Base-by-base conservation (phyloP, 371 early-diverging fungal species). In the Parasitella parasitica region DNA sequence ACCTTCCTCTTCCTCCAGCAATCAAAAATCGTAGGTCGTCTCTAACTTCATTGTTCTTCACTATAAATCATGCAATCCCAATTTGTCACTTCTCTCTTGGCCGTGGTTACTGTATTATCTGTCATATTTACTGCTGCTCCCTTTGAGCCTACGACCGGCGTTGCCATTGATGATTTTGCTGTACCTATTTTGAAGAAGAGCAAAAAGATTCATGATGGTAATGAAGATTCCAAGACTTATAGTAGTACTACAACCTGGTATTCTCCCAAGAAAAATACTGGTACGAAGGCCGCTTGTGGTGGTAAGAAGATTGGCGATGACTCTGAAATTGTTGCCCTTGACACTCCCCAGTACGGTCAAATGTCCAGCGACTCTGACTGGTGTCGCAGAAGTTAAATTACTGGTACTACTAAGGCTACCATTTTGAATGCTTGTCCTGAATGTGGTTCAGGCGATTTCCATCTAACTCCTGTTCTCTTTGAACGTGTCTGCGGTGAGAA, bases 381-480 rank as follows among this genome's bases (percentile, higher is more conserved):
- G 64, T 71, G 71, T 61, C 67, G 67, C 26, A 71, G 60, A 18
- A 61, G 67, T 20, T 53, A 43, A 9, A 71, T 71, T 28, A 64
- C 48, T 8, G 71, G 66, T 52, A 41, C 43, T 16, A 43, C 22
- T 18, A 43, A 43, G 22, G 68, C 68, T 15, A 68, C 20, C 1
- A 63, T 68, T 12, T 38, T 27, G 18, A 63, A 68, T 59, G 63
- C 59, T 27, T 68, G 68, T 43, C 63, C 68, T 34, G 63, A 41
- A 12, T 68, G 68, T 27, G 28, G 30, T 1, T 30, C 24, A 2
- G 68, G 68, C 24, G 59, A 58, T 41, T 56, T 68, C 9, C 63
- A 68, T 30, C 32, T 68, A 18, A 68, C 68, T 55, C 68, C 63
- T 15, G 43, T 34, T 4, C 32, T 68, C 6, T 68, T 68, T 56